phyloP scores from a whole-genome alignment of 371 early-diverging fungal genomes.

The Mortierella sp. region DNA sequence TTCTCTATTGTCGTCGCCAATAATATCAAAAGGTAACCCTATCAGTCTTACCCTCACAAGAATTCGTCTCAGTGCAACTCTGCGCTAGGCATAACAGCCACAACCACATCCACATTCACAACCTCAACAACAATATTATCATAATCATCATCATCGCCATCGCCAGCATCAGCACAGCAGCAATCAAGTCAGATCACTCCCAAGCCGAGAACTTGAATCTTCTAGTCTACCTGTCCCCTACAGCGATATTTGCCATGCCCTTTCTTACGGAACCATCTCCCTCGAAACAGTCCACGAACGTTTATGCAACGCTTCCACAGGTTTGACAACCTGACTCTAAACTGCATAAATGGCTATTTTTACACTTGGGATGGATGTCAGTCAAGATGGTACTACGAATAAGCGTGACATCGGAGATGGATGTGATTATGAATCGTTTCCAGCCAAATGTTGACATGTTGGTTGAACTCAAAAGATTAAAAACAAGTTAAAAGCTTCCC shows the following conservation, averaged over 20 bases:
- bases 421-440: constrained; percentile 61
- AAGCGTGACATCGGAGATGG: constrained; percentile 60
- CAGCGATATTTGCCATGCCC: constrained; percentile 56
- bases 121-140: not conserved
- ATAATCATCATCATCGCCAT: constrained; percentile 3
- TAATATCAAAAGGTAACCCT: too few relatives aligned
- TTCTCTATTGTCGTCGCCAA: too few relatives aligned
- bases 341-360: constrained; percentile 67
- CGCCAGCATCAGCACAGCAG: constrained; percentile 2
- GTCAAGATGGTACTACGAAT: constrained; percentile 53
- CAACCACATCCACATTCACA: too few relatives aligned
- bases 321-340: constrained; percentile 64
- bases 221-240: constrained; percentile 54
- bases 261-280: too few relatives aligned
- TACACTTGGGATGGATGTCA: constrained; percentile 63
- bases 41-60: too few relatives aligned
- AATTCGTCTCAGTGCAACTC: too few relatives aligned
- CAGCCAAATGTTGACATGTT: constrained; percentile 63
- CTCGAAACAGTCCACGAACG: constrained; percentile 54
- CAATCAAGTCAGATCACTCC: constrained; percentile 44
- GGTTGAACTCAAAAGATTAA: constrained; percentile 61
- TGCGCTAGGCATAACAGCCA: too few relatives aligned
- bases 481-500: constrained; percentile 30
- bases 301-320: constrained; percentile 53
- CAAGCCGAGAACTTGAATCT: constrained; percentile 55